Evolutionary conservation across 2,329 filamentous ascomycete genomes (phyloP).

Genomic region (Furcasterigmium furcatum): DNA sequence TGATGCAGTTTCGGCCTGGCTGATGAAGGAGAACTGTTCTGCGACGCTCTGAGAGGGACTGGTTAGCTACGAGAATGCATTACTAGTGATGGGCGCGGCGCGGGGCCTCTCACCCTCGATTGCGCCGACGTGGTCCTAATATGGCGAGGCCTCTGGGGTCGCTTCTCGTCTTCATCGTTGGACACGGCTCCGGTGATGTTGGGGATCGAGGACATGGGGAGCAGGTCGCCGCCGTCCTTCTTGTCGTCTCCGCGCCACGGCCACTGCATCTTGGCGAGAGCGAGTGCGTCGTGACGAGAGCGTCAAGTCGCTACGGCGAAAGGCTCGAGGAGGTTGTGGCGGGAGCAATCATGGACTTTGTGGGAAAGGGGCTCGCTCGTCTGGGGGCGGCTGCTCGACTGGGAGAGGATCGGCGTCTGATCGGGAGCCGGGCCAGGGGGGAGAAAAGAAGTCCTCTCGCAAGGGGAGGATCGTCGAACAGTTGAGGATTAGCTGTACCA

Average conservation of each 20-base stretch:
- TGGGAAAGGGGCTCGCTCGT: background rate
- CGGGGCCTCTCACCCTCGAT: conserved; percentile 51
- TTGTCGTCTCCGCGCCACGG: conserved; percentile 28
- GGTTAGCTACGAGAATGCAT: conserved; percentile 1
- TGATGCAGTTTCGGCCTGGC: conserved; percentile 73
- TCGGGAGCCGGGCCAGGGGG: background rate
- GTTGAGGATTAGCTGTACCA: background rate
- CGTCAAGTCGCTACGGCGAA: background rate
- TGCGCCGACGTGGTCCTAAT: conserved; percentile 50
- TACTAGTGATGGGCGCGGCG: background rate
- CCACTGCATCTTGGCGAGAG: conserved; percentile 28
- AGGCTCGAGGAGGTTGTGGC: background rate
- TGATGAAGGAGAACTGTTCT: conserved; percentile 64
- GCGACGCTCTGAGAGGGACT: conserved; percentile 42
- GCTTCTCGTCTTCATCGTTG: conserved; percentile 14
- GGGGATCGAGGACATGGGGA: conserved; percentile 28
- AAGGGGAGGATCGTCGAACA: background rate
- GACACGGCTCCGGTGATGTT: conserved; percentile 24
- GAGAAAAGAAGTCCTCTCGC: background rate
- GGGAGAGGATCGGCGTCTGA: background rate
- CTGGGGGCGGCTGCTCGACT: background rate
- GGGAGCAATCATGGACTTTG: background rate
- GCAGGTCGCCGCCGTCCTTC: conserved; percentile 24
- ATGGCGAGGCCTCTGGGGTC: conserved; percentile 33
- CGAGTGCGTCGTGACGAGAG: background rate